Percentiles rank a stretch among this genome's conserved stretches.
Evolutionary conservation across 179 eudicot genomes (phyloP).

Genomic region (Beta lomatogona): DNA sequence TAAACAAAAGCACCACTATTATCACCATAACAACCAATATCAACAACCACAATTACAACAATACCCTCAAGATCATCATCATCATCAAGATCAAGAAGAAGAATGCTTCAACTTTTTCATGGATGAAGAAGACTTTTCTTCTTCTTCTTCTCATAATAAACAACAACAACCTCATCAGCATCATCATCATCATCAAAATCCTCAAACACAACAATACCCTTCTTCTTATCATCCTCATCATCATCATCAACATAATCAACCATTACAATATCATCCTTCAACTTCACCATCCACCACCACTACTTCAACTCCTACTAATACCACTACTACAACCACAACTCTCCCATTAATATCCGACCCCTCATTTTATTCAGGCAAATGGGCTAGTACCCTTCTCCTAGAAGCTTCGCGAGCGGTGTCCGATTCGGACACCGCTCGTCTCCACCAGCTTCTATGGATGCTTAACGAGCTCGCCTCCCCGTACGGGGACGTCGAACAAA

Average conservation of each 20-base stretch:
- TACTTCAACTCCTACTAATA: constrained; percentile 27
- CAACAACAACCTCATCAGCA: background rate
- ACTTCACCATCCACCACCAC: constrained; percentile 39
- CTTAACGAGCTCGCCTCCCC: constrained; percentile 86
- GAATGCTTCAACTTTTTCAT: constrained; percentile 96
- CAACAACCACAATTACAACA: background rate
- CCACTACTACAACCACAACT: constrained; percentile 31
- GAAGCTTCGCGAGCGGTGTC: constrained; percentile 71
- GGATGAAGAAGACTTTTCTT: constrained; percentile 90
- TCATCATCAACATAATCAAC: background rate
- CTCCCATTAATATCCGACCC: constrained; percentile 29
- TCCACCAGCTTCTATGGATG: constrained; percentile 91
- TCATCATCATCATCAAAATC: too few relatives aligned
- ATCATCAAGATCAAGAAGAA: constrained; percentile 41
- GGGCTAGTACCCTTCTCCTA: constrained; percentile 66
- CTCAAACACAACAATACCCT: background rate
- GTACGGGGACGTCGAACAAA: constrained; percentile 88
- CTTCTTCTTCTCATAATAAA: constrained; percentile 57
- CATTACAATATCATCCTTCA: constrained; percentile 12
- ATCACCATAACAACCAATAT: background rate
- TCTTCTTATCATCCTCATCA: background rate
- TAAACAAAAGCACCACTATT: constrained; percentile 24
- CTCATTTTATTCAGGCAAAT: constrained; percentile 28
- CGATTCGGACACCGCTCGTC: constrained; percentile 46
- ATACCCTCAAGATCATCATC: background rate